A percentile compares a stretch with the other conserved stretches of the same genome.
Evolutionary conservation across 495 filamentous ascomycete genomes (phyloP).

Genomic region (Oidiodendron maius): DNA sequence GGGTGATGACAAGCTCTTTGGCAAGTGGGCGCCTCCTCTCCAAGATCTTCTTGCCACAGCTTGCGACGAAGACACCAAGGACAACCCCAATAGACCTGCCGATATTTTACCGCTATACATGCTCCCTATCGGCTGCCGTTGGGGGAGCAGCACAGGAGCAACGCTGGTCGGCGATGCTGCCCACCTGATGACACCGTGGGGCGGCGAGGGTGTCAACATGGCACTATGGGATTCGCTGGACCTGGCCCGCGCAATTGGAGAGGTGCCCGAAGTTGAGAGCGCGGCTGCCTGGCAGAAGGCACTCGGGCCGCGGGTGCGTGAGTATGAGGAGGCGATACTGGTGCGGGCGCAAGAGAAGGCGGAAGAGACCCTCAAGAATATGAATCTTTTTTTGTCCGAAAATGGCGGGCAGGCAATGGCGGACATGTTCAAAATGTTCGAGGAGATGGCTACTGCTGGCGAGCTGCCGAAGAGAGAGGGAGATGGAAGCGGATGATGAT

Average conservation of each 20-base stretch:
- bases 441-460: not conserved
- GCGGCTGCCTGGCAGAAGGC: constrained; percentile 14
- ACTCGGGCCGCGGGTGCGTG: constrained; percentile 22
- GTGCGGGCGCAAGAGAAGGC: constrained; percentile 25
- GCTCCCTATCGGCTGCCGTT: constrained; percentile 44
- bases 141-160: constrained; percentile 40
- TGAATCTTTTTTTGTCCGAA: constrained; percentile 24
- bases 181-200: constrained; percentile 55
- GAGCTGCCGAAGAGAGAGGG: not conserved
- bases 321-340: constrained; percentile 33
- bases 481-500: not conserved
- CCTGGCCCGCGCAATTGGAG: constrained; percentile 22
- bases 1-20: not conserved
- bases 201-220: constrained; percentile 54
- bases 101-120: constrained; percentile 37
- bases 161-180: constrained; percentile 60
- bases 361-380: constrained; percentile 1
- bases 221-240: constrained; percentile 52
- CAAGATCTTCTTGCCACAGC: constrained; percentile 8
- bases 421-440: constrained; percentile 17
- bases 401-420: constrained; percentile 24
- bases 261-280: constrained; percentile 6
- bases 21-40: not conserved
- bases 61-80: constrained; percentile 11
- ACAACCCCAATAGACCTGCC: not conserved